phyloP scores from a whole-genome alignment of 2,329 filamentous ascomycete genomes.

The Botrytis deweyae region DNA sequence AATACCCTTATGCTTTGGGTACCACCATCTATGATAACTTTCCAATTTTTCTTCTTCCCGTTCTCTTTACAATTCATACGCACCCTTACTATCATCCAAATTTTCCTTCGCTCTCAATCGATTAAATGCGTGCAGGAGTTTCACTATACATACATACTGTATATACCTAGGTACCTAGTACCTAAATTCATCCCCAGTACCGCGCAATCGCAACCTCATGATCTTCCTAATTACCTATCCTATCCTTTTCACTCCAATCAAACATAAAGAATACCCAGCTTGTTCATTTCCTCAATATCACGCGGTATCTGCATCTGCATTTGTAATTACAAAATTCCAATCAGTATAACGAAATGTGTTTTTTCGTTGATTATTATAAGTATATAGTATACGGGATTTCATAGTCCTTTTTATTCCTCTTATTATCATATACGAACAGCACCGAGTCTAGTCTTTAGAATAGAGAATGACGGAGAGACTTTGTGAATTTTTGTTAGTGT shows the following conservation, averaged over 20 bases:
- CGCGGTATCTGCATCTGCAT: too few relatives aligned
- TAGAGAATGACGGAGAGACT: neutral
- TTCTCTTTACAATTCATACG: neutral
- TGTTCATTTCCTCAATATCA: neutral
- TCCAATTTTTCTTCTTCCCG: neutral
- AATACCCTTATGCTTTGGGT: neutral
- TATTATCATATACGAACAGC: neutral
- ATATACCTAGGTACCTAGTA: too few relatives aligned
- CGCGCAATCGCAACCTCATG: neutral
- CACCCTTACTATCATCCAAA: neutral
- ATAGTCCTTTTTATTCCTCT: neutral
- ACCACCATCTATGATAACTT: rapidly evolving
- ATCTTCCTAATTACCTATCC: neutral
- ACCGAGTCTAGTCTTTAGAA: neutral
- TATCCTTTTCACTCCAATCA: neutral
- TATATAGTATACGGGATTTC: neutral
- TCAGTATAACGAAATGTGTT: neutral
- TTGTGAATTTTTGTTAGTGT: too few relatives aligned
- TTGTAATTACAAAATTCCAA: too few relatives aligned
- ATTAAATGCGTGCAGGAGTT: neutral
- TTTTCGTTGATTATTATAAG: neutral
- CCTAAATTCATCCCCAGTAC: neutral
- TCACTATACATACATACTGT: neutral
- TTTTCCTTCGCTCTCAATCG: neutral
- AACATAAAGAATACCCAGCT: neutral